Base-by-base conservation (phyloP, 1,284 basidiomycete species). In the Bjerkandera adusta region DNA sequence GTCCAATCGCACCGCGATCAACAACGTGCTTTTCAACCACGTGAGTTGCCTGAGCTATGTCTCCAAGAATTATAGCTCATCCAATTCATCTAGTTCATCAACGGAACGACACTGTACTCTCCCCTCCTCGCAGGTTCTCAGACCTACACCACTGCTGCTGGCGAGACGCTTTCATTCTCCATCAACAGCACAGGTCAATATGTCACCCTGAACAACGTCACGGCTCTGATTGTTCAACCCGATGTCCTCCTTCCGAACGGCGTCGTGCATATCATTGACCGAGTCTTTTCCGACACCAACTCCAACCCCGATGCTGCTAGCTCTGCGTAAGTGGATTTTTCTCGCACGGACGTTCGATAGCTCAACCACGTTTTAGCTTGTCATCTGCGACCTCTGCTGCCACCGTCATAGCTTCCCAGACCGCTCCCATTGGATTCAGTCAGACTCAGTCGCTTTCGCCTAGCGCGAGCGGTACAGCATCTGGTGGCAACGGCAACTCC, bases 241-340 rank as follows among this genome's bases (percentile, higher is more conserved):
- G 85, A 92, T 60, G 71, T 89, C 6, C 69, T 91, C 54, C 65
- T 80, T 21, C 61, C 71, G 24, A 90, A 90, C 56, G 89, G 89
- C 48, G 88, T 91, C 20, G 59, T 89, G 5, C 85, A 91, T 61
- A 64, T 86, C 41, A 79, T 90, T 52, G 76, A 89, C 61, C 55
- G 63, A 2, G 81, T 89, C 10, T 70, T 90, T 37, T 49, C 81
- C 39, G 77, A 85, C 64, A 71, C 73, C 3, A 60, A 68, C 12
- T 61, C 59, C 12, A 68, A 89, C 63, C 44, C 72, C 2, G 54
- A 56, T 3, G 79, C 76, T 1, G 85, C 85, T 1, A 71, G 64
- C 30, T 75, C 76, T 48, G 85, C 85, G 72, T 85, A 63, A 46
- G 63, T 63, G 13, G 33, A 13, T 16, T 34, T 47, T 26, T n/a